Conservation (phyloP, 371 early-diverging fungal genomes). For the Blakeslea trispora region DNA sequence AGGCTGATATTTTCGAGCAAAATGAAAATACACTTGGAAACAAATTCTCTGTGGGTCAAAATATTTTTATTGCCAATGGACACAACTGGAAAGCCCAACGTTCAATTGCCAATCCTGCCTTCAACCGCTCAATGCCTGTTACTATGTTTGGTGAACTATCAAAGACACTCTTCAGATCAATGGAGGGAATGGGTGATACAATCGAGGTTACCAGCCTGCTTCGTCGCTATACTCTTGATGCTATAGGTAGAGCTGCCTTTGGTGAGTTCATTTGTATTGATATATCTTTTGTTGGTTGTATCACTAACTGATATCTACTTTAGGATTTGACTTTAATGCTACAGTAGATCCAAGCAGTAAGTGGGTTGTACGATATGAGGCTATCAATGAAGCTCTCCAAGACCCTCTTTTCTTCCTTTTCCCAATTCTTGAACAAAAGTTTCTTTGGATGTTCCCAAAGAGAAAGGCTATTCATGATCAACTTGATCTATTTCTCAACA, state of each 20-base stretch:
- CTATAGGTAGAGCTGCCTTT: slow-evolving; percentile 40
- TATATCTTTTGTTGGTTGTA: too few relatives aligned
- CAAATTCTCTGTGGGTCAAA: background rate
- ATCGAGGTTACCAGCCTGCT: slow-evolving; percentile 24
- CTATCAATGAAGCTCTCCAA: slow-evolving; percentile 8
- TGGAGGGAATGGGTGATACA: slow-evolving; percentile 16
- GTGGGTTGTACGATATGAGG: slow-evolving; percentile 22
- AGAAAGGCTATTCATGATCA: slow-evolving; percentile 34
- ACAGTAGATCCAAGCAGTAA: slow-evolving; percentile 15
- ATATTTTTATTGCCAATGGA: slow-evolving; percentile 3
- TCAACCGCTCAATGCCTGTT: slow-evolving; percentile 41
- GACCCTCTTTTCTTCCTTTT: slow-evolving; percentile 27
- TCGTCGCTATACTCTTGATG: slow-evolving; percentile 39
- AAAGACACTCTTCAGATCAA: slow-evolving; percentile 19
- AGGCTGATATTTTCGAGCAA: too few relatives aligned
- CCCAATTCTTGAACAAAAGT: slow-evolving; percentile 19
- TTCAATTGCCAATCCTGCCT: slow-evolving; percentile 39
- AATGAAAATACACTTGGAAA: too few relatives aligned
- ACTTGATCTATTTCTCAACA: slow-evolving; percentile 17
- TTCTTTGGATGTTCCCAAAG: slow-evolving; percentile 23
- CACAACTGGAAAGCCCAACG: slow-evolving; percentile 8
- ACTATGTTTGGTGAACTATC: slow-evolving; percentile 30
- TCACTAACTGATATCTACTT: background rate
- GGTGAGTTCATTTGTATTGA: slow-evolving; percentile 27
- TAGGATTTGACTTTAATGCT: slow-evolving; percentile 35